Evolutionary conservation across 2,329 filamentous ascomycete genomes (phyloP).

Genomic region (Harringtonia aguacate): DNA sequence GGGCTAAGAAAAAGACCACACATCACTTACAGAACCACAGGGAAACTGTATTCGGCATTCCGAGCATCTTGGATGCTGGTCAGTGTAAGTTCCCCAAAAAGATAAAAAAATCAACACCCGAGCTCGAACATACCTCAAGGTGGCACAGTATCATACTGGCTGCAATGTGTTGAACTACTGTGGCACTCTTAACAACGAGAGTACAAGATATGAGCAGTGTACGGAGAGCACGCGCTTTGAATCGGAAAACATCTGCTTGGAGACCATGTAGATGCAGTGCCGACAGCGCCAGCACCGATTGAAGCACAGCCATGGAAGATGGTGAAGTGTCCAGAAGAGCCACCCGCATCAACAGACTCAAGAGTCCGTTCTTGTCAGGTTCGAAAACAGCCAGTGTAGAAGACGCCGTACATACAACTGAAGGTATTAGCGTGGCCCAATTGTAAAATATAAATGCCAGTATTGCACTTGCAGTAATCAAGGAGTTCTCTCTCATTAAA

Average conservation of each 20-base stretch:
- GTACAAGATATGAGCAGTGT: constrained; percentile 3
- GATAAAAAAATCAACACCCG: background rate
- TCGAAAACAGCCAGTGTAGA: constrained; percentile 4
- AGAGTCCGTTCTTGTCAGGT: background rate
- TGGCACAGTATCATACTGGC: constrained; percentile 5
- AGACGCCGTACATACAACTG: constrained; percentile 1
- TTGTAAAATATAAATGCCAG: background rate
- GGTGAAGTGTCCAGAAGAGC: constrained; percentile 3
- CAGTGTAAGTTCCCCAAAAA: background rate
- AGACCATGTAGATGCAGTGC: constrained; percentile 3
- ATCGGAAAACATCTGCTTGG: background rate
- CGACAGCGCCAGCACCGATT: constrained; percentile 3
- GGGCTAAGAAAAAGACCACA: background rate
- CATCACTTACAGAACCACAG: constrained; percentile 5
- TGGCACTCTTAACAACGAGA: background rate
- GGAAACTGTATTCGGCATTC: constrained; percentile 1
- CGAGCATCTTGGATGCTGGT: constrained; percentile 1
- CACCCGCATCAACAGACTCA: constrained; percentile 2
- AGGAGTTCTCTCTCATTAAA: constrained; percentile 1
- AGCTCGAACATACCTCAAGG: constrained; percentile 1
- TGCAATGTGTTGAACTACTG: constrained; percentile 1
- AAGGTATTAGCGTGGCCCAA: background rate
- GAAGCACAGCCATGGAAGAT: constrained; percentile 4
- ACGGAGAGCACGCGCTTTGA: constrained; percentile 3
- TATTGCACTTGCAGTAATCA: constrained; percentile 1